Evolutionary conservation across 176 grass and related monocot genomes (phyloP).

Genomic region (Tillandsia leiboldiana): DNA sequence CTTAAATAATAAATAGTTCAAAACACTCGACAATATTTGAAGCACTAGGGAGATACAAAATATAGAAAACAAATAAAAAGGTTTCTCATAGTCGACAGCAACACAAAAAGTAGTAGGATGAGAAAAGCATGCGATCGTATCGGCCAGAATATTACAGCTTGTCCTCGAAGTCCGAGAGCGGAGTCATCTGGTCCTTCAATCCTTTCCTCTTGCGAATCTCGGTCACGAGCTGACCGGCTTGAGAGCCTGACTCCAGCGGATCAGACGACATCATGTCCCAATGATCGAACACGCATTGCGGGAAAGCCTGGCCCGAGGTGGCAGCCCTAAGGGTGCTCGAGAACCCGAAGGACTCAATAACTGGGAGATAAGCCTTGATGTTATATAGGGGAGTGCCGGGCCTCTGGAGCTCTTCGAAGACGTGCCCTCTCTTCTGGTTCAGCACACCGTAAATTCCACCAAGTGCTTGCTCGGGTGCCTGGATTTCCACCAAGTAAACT

Average conservation of each 20-base stretch:
- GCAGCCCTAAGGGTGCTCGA: slow-evolving; percentile 28
- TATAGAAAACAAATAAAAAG: no score
- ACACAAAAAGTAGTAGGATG: neutral
- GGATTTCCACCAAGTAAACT: slow-evolving; percentile 72
- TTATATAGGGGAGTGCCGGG: slow-evolving; percentile 71
- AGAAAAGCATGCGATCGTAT: neutral
- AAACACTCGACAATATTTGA: no score
- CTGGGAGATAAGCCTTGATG: slow-evolving; percentile 66
- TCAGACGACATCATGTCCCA: slow-evolving; percentile 33
- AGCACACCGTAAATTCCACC: slow-evolving; percentile 72
- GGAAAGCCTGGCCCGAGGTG: slow-evolving; percentile 39
- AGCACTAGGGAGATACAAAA: no score
- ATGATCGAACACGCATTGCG: slow-evolving; percentile 36
- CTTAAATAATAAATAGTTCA: no score
- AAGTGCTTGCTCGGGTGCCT: slow-evolving; percentile 60
- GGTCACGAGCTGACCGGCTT: slow-evolving; percentile 19
- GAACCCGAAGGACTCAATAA: slow-evolving; percentile 38
- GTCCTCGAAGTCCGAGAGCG: slow-evolving; percentile 24
- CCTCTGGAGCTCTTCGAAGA: slow-evolving; percentile 72
- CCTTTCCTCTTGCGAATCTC: slow-evolving; percentile 43
- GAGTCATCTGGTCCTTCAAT: slow-evolving; percentile 31
- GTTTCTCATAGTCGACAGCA: no score
- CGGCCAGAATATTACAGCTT: neutral
- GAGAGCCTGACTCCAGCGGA: slow-evolving; percentile 23
- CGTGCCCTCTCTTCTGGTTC: slow-evolving; percentile 68